Evolutionary conservation across 305 asterid genomes (phyloP), one percentile per base, ranked within the genome.

Genomic region (Fraxinus platypoda): DNA sequence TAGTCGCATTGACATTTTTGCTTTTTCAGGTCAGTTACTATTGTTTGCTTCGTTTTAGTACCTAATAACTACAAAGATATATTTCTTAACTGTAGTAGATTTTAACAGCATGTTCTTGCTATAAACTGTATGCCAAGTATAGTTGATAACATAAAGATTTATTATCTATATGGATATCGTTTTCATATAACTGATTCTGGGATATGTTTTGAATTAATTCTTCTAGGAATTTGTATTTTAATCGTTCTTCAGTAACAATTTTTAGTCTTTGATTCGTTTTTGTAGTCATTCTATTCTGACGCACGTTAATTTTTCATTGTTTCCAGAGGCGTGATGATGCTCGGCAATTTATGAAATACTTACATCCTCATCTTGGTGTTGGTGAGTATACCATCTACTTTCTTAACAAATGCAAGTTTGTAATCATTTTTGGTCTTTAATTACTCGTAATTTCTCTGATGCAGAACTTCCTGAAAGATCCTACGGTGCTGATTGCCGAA

Each of bases 381-480:
- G 98, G 99, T 96, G 80, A 77, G 59, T 70, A 84, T 80, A 41
- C 81, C 77, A 26, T 80, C 49, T 64, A 17, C 35, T 73, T 70
- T 21, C 84, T 59, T 38, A 71, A 13, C 59, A 30, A 80, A 43
- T 85, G 43, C 64, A 15, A 21, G 12, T 57, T 57, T 57, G 28
- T 57, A 57, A 57, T 57, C 28, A 57, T 57, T 19, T 57, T 57
- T 57, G 26, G 26, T 19, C 68, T 26, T 25, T 25, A 23, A 64
- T 21, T 80, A 77, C 41, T 77, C 70, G 70, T 76, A 64, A 71
- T 79, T 79, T 64, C 74, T 84, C 74, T 87, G 76, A 30, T 85
- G 90, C 89, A 96, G 98, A 96, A 90, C 98, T 96, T 85, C 98
- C 99, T n/a, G 99, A 96, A 88, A 88, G 91, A 88, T 96, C 99